phyloP scores from a whole-genome alignment of 2,329 filamentous ascomycete genomes.

The Ophiostoma quercus region DNA sequence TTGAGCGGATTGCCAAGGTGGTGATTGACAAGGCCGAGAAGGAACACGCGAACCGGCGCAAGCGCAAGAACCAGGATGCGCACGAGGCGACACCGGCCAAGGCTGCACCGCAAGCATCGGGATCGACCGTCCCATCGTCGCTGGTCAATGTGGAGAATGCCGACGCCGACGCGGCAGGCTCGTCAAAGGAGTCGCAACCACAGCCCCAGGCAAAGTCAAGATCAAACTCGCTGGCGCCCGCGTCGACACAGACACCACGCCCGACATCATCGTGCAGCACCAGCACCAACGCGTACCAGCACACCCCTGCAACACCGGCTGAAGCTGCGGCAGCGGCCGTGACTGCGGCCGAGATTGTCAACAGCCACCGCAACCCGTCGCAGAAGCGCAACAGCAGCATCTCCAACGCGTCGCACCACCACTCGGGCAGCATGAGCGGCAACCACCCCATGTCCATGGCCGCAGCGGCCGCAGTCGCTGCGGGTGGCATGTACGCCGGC shows the following conservation, averaged over 20 bases:
- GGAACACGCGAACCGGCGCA: conserved; percentile 71
- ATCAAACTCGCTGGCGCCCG: conserved; percentile 6
- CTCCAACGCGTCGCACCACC: neutral
- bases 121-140: neutral
- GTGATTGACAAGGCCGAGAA: conserved; percentile 89
- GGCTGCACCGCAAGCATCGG: conserved; percentile 25
- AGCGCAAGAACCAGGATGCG: conserved; percentile 64
- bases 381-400: conserved; percentile 14
- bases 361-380: conserved; percentile 23
- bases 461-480: neutral
- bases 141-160: neutral
- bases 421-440: conserved; percentile 1
- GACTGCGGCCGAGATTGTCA: conserved; percentile 28
- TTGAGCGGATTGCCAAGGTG: conserved; percentile 85
- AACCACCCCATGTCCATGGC: neutral
- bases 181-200: neutral
- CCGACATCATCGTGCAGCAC: conserved; percentile 24
- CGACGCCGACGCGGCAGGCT: neutral
- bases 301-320: conserved; percentile 26
- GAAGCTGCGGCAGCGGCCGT: conserved; percentile 25
- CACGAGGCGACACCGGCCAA: conserved; percentile 30
- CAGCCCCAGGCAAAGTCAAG: neutral
- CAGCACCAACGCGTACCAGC: conserved; percentile 22
- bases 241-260: conserved; percentile 19
- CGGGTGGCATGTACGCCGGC: conserved; percentile 5